Conservation (phyloP, 1,139 yeast species). For the Blastobotrys arbuscula region DNA sequence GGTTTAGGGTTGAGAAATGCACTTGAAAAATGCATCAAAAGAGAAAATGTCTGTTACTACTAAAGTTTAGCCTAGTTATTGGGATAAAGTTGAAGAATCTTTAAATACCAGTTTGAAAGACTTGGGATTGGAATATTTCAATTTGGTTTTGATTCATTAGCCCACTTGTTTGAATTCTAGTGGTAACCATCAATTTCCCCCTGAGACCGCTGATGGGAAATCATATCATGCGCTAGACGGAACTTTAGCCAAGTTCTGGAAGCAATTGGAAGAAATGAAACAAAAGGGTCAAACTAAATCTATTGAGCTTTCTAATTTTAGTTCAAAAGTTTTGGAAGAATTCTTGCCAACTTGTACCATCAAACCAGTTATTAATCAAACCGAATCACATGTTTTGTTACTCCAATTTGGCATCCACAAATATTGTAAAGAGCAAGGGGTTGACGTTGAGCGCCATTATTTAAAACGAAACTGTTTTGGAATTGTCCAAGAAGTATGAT, state of each 20-base stretch:
- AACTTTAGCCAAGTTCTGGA: constrained; percentile 40
- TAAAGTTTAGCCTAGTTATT: constrained; percentile 46
- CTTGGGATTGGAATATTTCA: constrained; percentile 71
- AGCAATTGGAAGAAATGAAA: constrained; percentile 56
- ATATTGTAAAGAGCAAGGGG: constrained; percentile 52
- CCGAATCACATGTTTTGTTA: constrained; percentile 85
- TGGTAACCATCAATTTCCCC: constrained; percentile 27
- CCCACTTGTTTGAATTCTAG: constrained; percentile 42
- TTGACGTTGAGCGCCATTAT: constrained; percentile 64
- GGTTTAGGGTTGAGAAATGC: constrained; percentile 58
- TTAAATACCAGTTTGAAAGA: constrained; percentile 56
- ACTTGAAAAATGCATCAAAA: constrained; percentile 41
- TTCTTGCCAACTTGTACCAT: constrained; percentile 49
- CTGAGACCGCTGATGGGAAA: constrained; percentile 36
- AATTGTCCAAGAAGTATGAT: constrained; percentile 31
- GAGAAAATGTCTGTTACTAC: constrained; percentile 52
- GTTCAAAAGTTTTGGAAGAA: constrained; percentile 65
- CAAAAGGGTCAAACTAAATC: constrained; percentile 53
- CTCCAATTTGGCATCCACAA: constrained; percentile 64
- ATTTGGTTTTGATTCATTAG: constrained; percentile 81
- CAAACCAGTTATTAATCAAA: constrained; percentile 50
- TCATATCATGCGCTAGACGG: constrained; percentile 38
- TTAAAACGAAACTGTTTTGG: constrained; percentile 17
- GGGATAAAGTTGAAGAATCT: constrained; percentile 50
- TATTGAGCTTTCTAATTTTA: constrained; percentile 78